Evolutionary conservation across 148 eudicot genomes (phyloP), one percentile per base, ranked within the genome.

Genomic region (Silene conica): DNA sequence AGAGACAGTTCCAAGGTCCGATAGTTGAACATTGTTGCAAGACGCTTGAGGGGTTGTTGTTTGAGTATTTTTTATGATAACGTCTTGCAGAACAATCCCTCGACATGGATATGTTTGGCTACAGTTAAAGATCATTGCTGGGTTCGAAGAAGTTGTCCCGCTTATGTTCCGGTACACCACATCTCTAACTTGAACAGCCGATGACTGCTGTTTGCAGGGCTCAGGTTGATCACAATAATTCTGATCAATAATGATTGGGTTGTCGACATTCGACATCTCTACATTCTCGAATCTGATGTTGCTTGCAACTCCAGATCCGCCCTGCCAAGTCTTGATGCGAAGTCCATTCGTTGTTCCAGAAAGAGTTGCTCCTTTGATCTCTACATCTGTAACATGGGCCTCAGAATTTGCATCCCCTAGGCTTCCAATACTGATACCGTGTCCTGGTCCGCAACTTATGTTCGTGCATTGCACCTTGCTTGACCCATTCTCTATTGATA

Each of bases 301-400:
- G 82, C 82, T 83, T 73, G 93, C 97, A 67, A 70, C 76, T 69
- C 97, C 97, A 13, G 85, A 85, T 56, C 97, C 97, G 11, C 96
- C 97, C 92, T 89, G 90, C 88, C 92, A 90, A 56, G 94, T 93
- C 80, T 93, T 93, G 41, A 93, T 93, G 74, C 98, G 75, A 62
- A 93, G 83, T 8, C 98, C 98, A 63, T 87, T 90, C 7, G 81
- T 81, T 1, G 96, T 89, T 50, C 89, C 84, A 48, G 84, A 73
- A 63, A 93, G 72, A 31, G 50, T 82, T 43, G 88, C 96, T 52
- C 94, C 85, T 57, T 85, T 80, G 13, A 93, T 83, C n/a, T 58
- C 70, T 0, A 93, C 75, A 76, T 88, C 78, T 12, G 96, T 89
- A 56, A 93, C 98, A 67, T 83, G 66, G 13, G 83, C 98, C 77